Evolutionary conservation across 345 rosid species (phyloP).

Genomic region (Salix purpurea): DNA sequence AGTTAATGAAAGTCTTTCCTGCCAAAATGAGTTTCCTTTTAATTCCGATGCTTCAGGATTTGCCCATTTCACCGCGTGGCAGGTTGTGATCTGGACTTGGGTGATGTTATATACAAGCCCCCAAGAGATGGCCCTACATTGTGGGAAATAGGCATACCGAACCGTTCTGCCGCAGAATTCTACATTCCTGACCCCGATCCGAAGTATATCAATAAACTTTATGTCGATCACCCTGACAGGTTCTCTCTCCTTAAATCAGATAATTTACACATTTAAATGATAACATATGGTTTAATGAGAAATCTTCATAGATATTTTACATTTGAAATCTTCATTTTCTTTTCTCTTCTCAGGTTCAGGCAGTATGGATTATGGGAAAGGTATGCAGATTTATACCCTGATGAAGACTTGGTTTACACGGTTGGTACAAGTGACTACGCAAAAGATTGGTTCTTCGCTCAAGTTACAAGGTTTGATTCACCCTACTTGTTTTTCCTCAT

Average conservation of each 20-base stretch:
- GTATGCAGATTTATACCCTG: conserved; percentile 65
- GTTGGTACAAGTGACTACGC: conserved; percentile 58
- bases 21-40: background rate
- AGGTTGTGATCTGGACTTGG: conserved; percentile 57
- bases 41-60: background rate
- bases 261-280: too few relatives aligned
- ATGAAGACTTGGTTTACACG: conserved; percentile 58
- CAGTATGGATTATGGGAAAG: conserved; percentile 92
- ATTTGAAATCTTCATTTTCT: background rate
- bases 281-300: too few relatives aligned
- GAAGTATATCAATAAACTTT: conserved; percentile 53
- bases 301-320: background rate
- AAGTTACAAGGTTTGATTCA: conserved; percentile 52
- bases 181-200: conserved; percentile 80
- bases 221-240: conserved; percentile 65
- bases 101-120: conserved; percentile 60
- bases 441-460: conserved; percentile 85
- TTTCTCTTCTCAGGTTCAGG: conserved; percentile 49
- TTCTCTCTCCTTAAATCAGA: conserved; percentile 11
- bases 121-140: conserved; percentile 83
- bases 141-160: conserved; percentile 94
- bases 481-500: too few relatives aligned
- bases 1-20: background rate
- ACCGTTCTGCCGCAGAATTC: conserved; percentile 76
- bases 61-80: background rate